These are phyloP conservation scores for Metarhizium album DNA, from an alignment of 2,329 filamentous ascomycete genomes.

Conservation along the genomic window DNA sequence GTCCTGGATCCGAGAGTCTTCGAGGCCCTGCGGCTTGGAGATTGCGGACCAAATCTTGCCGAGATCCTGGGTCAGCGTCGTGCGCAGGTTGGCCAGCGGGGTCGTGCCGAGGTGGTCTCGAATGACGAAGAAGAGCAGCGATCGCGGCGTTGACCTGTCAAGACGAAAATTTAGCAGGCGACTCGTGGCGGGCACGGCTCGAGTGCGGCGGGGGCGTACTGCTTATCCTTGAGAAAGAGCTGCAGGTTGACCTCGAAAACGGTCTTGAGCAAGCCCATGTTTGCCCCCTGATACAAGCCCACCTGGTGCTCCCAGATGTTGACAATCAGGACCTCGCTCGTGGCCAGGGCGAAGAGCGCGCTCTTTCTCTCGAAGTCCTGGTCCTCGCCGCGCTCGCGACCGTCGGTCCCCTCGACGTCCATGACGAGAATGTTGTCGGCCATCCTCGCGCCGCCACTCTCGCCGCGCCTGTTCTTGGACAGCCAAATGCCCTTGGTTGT, in stretches of 20 bases:
- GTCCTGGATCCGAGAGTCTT: constrained; percentile 82
- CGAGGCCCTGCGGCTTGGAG: constrained; percentile 81
- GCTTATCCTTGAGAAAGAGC: constrained; percentile 89
- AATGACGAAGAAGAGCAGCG: constrained; percentile 96
- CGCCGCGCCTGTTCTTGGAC: constrained; percentile 80
- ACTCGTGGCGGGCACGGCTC: not conserved
- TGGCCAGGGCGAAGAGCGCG: constrained; percentile 90
- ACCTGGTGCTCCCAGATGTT: constrained; percentile 99
- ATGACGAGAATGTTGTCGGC: constrained; percentile 97
- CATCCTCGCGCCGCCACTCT: constrained; percentile 51
- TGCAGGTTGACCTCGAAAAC: constrained; percentile 98
- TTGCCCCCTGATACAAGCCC: constrained; percentile 92
- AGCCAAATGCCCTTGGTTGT: constrained; percentile 99
- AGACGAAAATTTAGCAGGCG: not conserved
- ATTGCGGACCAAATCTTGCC: constrained; percentile 87
- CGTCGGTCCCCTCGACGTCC: constrained; percentile 98
- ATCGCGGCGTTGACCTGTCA: constrained; percentile 68
- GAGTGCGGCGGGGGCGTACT: constrained; percentile 40
- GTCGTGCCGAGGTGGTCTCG: constrained; percentile 92
- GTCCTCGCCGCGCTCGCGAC: constrained; percentile 90
- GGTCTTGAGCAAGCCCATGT: constrained; percentile 97
- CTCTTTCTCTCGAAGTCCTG: constrained; percentile 99
- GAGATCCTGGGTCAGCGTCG: constrained; percentile 82
- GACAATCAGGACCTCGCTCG: constrained; percentile 93
- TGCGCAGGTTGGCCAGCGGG: constrained; percentile 78